Percentiles rank a stretch among this genome's conserved stretches.
These are phyloP conservation scores for Akanthomyces dipterigenus DNA, from an alignment of 2,329 filamentous ascomycete genomes.

Conservation along the genomic window DNA sequence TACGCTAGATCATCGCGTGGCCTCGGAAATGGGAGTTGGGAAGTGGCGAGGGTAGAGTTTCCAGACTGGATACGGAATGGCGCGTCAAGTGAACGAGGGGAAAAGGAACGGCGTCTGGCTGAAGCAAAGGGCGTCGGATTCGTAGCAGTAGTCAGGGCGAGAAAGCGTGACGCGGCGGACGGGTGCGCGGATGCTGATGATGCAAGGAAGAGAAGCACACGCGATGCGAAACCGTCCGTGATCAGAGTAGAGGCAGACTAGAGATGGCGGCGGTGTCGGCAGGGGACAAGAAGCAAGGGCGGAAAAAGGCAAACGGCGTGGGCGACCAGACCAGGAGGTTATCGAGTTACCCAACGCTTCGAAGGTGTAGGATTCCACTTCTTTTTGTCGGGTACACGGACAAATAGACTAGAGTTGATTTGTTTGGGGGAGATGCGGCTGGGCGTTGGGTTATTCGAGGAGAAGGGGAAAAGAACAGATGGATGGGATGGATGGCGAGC, in stretches of 20 bases:
- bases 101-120: neutral
- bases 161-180: neutral
- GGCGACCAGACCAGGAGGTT: neutral
- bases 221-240: neutral
- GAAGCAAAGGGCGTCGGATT: neutral
- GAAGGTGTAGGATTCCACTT: slow-evolving; percentile 8
- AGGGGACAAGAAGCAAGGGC: slow-evolving; percentile 13
- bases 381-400: slow-evolving; percentile 1
- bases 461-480: neutral
- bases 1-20: slow-evolving; percentile 12
- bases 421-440: neutral
- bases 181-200: neutral
- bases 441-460: neutral
- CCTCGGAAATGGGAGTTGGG: neutral
- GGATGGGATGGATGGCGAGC: neutral
- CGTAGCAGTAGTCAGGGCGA: neutral
- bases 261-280: too few species aligned
- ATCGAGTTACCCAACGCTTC: neutral
- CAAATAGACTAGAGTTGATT: neutral
- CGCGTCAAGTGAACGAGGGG: neutral
- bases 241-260: slow-evolving; percentile 8
- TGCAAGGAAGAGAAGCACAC: neutral
- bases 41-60: neutral
- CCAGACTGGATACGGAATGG: neutral
- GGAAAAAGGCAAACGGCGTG: slow-evolving; percentile 16